These are phyloP conservation scores for Barnettozyma sucrosica DNA, from an alignment of 805 yeast genomes.

Conservation along the genomic window DNA sequence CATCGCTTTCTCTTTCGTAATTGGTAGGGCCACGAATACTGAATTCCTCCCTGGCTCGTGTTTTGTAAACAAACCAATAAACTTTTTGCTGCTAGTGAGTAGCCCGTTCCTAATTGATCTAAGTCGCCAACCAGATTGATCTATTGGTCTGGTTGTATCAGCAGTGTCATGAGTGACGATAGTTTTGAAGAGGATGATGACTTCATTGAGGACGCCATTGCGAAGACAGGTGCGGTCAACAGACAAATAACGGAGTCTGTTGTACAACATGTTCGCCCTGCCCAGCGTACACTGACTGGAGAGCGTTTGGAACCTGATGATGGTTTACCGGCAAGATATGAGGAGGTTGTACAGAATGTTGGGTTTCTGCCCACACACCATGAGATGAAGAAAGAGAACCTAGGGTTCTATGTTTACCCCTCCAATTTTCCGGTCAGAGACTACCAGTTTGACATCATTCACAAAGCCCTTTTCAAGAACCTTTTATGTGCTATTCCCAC, in stretches of 20 bases:
- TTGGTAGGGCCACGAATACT: neutral
- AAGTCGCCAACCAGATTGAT: neutral
- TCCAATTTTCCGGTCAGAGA: conserved; percentile 79
- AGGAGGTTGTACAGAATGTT: conserved; percentile 32
- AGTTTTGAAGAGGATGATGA: conserved; percentile 27
- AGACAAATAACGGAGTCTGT: conserved; percentile 27
- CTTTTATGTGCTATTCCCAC: conserved; percentile 90
- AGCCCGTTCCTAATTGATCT: neutral
- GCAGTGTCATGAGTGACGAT: conserved; percentile 18
- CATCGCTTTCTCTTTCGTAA: too few relatives aligned
- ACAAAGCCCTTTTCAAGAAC: conserved; percentile 65
- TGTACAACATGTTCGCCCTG: conserved; percentile 26
- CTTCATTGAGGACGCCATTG: conserved; percentile 19
- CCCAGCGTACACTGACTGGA: conserved; percentile 32
- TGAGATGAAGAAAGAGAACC: conserved; percentile 33
- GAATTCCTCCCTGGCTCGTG: neutral
- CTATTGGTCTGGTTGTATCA: neutral
- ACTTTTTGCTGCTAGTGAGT: neutral
- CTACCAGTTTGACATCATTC: conserved; percentile 80
- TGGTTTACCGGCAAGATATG: conserved; percentile 23
- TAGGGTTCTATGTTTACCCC: conserved; percentile 67
- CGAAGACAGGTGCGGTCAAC: conserved; percentile 27
- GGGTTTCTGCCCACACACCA: conserved; percentile 46
- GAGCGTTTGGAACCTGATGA: conserved; percentile 19
- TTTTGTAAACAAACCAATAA: neutral